phyloP scores from a whole-genome alignment of 140 eudicot genomes.

The Erigeron philadelphicus region DNA sequence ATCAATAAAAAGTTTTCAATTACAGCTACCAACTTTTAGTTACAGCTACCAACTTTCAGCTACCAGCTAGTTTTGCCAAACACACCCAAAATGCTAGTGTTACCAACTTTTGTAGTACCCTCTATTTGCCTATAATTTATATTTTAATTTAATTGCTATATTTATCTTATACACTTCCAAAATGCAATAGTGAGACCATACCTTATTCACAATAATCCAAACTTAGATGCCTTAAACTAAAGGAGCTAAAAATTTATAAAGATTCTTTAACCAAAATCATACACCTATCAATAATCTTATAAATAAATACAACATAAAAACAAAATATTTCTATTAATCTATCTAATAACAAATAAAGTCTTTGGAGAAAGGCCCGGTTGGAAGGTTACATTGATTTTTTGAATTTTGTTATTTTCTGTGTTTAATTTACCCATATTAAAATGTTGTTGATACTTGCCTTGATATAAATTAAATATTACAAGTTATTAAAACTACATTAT shows the following conservation, averaged over 20 bases:
- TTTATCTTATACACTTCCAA: too few relatives aligned
- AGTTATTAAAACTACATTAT: background rate
- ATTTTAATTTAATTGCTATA: too few relatives aligned
- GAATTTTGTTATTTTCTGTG: constrained; percentile 16
- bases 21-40: too few relatives aligned
- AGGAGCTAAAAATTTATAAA: background rate
- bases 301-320: constrained; percentile 15
- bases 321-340: background rate
- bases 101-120: too few relatives aligned
- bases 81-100: too few relatives aligned
- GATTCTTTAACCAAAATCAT: constrained; percentile 22
- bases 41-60: too few relatives aligned
- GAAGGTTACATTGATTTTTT: constrained; percentile 27
- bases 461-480: background rate
- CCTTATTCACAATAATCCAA: background rate
- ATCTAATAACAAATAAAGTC: background rate
- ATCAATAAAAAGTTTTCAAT: too few relatives aligned
- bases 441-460: constrained; percentile 12
- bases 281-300: background rate
- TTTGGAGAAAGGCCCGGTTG: constrained; percentile 19
- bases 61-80: too few relatives aligned
- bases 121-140: too few relatives aligned
- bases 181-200: too few relatives aligned
- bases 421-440: constrained; percentile 8
- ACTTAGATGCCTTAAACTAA: background rate